These are phyloP conservation scores for Penicillium nordicum DNA, from an alignment of 2,329 filamentous ascomycete genomes.

Conservation along the genomic window DNA sequence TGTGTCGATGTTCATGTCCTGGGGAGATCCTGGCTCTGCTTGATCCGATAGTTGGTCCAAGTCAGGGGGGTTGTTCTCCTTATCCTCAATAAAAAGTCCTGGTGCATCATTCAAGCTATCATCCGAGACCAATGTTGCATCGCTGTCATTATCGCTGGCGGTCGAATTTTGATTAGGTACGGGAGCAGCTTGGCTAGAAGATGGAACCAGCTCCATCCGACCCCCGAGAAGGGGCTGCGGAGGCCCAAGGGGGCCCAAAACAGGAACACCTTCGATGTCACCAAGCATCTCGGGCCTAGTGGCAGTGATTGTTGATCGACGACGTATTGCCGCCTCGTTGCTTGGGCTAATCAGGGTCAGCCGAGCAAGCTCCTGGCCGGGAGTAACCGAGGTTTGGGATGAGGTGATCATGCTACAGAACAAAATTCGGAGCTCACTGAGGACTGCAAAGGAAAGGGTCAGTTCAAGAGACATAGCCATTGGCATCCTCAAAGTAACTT, in stretches of 20 bases:
- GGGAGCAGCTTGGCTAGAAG: constrained; percentile 16
- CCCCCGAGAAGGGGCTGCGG: constrained; percentile 28
- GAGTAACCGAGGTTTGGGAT: constrained; percentile 60
- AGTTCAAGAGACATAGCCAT: constrained; percentile 10
- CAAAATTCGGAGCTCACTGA: constrained; percentile 66
- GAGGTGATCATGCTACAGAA: constrained; percentile 69
- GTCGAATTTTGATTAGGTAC: constrained; percentile 25
- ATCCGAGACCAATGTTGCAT: constrained; percentile 38
- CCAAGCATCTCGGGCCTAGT: constrained; percentile 34
- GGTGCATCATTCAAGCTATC: constrained; percentile 18
- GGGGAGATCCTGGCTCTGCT: constrained; percentile 24
- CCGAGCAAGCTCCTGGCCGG: constrained; percentile 73
- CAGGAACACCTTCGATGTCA: constrained; percentile 43
- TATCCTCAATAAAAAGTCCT: constrained; percentile 30
- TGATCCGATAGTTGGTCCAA: constrained; percentile 3
- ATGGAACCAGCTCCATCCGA: constrained; percentile 9
- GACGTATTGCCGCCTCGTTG: constrained; percentile 52
- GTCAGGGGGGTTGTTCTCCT: constrained; percentile 38
- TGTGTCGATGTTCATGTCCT: constrained; percentile 13
- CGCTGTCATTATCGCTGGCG: constrained; percentile 30
- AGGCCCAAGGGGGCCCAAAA: constrained; percentile 47
- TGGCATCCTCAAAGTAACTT: constrained; percentile 40
- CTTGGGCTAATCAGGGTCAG: constrained; percentile 66
- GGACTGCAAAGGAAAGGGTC: constrained; percentile 52
- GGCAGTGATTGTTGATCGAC: constrained; percentile 44